Evolutionary conservation across 164 flowering plant species (phyloP).

Genomic region (Pachysandra terminalis): DNA sequence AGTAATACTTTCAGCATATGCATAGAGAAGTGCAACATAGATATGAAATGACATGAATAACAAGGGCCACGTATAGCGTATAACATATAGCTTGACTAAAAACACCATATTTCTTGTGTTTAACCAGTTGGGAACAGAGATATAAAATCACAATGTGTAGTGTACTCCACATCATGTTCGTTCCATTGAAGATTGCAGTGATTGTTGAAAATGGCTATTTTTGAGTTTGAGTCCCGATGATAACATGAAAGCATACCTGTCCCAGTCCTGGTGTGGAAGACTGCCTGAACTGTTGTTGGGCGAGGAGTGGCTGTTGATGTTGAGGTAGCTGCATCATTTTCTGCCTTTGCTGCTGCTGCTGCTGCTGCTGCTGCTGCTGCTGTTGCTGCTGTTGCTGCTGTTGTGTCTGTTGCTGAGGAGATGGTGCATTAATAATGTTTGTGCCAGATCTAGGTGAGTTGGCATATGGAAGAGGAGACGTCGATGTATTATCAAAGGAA

Average conservation of each 20-base stretch:
- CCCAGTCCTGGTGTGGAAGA: constrained; percentile 63
- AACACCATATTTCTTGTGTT: not conserved
- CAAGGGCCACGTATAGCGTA: not conserved
- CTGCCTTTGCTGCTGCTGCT: constrained; percentile 61
- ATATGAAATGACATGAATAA: not conserved
- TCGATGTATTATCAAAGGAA: constrained; percentile 65
- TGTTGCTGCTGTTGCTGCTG: constrained; percentile 63
- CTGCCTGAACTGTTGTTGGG: constrained; percentile 85
- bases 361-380: constrained; percentile 42
- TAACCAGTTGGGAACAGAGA: not conserved
- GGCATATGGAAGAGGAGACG: constrained; percentile 86
- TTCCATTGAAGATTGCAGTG: not conserved
- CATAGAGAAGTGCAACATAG: not conserved
- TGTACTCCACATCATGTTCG: not conserved
- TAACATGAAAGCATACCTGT: constrained; percentile 39
- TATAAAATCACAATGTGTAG: too few species aligned
- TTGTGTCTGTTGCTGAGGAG: constrained; percentile 84
- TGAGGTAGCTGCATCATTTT: constrained; percentile 61
- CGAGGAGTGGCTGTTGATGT: constrained; percentile 81
- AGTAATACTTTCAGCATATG: not conserved
- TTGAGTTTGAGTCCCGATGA: not conserved
- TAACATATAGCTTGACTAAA: not conserved
- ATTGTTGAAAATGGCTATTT: not conserved
- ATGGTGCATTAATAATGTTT: constrained; percentile 82
- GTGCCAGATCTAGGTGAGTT: constrained; percentile 90